A percentile compares a stretch with the other conserved stretches of the same genome.
Evolutionary conservation across 1,284 basidiomycete species (phyloP).

Genomic region (Ustilago esculenta): DNA sequence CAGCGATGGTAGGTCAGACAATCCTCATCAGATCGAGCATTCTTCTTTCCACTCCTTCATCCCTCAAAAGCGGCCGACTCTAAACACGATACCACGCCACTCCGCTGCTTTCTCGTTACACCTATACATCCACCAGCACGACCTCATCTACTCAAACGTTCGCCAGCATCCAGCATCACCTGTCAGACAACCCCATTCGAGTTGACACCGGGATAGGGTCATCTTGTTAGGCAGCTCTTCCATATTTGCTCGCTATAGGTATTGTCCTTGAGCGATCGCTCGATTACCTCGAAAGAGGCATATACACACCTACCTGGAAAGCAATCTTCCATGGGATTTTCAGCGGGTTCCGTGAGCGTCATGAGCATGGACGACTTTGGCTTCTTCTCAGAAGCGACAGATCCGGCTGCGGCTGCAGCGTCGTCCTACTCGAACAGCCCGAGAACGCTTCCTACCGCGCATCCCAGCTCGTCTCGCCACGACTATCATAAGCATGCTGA

Average conservation of each 20-base stretch:
- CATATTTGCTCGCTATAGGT: no score
- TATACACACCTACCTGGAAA: no score
- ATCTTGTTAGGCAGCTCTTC: no score
- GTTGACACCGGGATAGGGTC: no score
- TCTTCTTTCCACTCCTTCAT: neutral
- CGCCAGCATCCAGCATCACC: no score
- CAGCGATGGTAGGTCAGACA: neutral
- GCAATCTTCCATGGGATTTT: conserved; percentile 15
- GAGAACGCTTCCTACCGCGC: neutral
- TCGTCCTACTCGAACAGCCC: conserved; percentile 18
- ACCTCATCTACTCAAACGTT: no score
- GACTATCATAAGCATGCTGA: conserved; percentile 7
- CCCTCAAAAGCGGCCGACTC: conserved; percentile 6
- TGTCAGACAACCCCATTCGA: no score
- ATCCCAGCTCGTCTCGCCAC: conserved; percentile 2
- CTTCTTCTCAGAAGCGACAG: conserved; percentile 31
- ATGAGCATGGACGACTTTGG: conserved; percentile 41
- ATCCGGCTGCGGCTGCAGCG: conserved; percentile 1
- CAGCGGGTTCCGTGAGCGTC: conserved; percentile 5
- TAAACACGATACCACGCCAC: no score
- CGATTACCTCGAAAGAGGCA: no score
- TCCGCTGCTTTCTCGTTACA: no score
- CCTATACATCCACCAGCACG: no score
- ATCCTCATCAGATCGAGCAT: neutral
- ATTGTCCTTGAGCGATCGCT: no score